Conservation (phyloP, 495 filamentous ascomycete species). For the Neurospora sp. region DNA sequence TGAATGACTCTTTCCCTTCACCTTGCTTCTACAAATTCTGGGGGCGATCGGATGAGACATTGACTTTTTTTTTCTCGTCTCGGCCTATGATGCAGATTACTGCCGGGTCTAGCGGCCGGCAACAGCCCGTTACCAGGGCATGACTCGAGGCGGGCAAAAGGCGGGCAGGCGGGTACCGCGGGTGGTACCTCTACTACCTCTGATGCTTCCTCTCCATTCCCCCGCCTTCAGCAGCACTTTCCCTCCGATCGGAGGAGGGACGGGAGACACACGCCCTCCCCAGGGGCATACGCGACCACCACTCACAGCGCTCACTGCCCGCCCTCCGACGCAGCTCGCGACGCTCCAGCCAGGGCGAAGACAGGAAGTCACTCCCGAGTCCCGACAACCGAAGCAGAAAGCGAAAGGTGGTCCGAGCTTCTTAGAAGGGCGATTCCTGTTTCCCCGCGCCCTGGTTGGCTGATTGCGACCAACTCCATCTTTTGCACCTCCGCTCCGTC, state of each 20-base stretch:
- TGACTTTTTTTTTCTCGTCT: conserved; percentile 10
- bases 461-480: neutral
- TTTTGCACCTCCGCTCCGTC: neutral
- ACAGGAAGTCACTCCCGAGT: neutral
- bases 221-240: neutral
- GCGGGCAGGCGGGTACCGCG: neutral
- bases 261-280: neutral
- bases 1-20: neutral
- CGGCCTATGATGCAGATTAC: conserved; percentile 13
- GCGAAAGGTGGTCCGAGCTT: neutral
- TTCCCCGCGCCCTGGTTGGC: neutral
- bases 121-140: conserved; percentile 5
- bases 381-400: neutral
- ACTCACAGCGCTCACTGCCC: neutral
- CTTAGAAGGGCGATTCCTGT: neutral
- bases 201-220: neutral
- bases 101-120: conserved; percentile 8
- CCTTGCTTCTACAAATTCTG: neutral
- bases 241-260: neutral
- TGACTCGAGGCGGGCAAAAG: conserved; percentile 10
- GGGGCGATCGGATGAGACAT: neutral
- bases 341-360: neutral
- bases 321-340: neutral
- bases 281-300: neutral
- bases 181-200: neutral